Evolutionary conservation across 2,329 filamentous ascomycete species (phyloP).

Genomic region (Parasarocladium wereldwijsianum): DNA sequence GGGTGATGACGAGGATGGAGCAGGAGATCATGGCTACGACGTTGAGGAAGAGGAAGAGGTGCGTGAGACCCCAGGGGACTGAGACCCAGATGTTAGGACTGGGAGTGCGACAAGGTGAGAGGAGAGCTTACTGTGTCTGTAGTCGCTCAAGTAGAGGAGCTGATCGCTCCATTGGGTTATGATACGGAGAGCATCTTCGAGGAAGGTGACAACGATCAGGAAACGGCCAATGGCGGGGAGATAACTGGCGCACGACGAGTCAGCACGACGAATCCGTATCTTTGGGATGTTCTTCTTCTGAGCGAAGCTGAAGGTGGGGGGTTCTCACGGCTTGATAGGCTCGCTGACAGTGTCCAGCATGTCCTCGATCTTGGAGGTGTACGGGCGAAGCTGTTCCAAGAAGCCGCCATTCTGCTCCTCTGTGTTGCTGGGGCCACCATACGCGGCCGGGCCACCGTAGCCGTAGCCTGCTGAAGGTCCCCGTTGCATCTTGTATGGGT

Average conservation of each 20-base stretch:
- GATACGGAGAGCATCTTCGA: conserved; percentile 92
- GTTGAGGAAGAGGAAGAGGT: conserved; percentile 84
- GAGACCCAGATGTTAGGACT: conserved; percentile 10
- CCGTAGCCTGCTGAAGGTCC: conserved; percentile 64
- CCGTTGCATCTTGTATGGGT: conserved; percentile 27
- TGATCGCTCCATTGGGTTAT: conserved; percentile 96
- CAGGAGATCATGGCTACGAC: conserved; percentile 75
- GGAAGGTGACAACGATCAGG: conserved; percentile 93
- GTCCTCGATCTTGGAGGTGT: conserved; percentile 98
- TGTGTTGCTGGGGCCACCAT: conserved; percentile 34
- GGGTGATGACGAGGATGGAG: conserved; percentile 75
- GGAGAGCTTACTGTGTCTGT: conserved; percentile 65
- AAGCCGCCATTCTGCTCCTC: conserved; percentile 47
- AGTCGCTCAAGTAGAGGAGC: conserved; percentile 82
- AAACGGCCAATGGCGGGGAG: conserved; percentile 92
- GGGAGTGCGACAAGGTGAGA: neutral
- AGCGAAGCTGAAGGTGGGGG: conserved; percentile 1
- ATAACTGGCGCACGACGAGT: conserved; percentile 41
- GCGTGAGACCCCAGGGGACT: conserved; percentile 83
- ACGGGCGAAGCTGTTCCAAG: conserved; percentile 78
- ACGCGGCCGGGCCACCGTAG: conserved; percentile 55
- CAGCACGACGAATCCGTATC: neutral
- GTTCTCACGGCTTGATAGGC: conserved; percentile 73
- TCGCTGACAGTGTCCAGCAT: conserved; percentile 74
- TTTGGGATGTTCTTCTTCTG: neutral